Conservation (phyloP, 805 yeast species). For the Teunomyces tritomae region DNA sequence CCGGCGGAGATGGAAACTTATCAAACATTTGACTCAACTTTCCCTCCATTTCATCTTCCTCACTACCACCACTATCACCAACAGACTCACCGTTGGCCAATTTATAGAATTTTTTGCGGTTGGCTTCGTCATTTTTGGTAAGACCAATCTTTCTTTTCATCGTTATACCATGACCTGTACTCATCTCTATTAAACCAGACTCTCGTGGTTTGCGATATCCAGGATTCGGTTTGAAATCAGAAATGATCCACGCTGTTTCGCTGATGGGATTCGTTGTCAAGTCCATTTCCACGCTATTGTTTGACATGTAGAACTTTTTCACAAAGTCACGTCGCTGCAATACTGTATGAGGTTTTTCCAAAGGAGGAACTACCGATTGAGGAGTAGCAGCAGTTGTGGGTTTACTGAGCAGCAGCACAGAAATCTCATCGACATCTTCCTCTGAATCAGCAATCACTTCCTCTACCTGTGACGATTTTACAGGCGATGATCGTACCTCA, state of each 20-base stretch:
- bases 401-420: not conserved
- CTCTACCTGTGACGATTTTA: not conserved
- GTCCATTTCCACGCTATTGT: slow-evolving; percentile 21
- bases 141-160: slow-evolving; percentile 13
- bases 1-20: slow-evolving; percentile 39
- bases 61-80: not conserved
- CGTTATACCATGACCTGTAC: slow-evolving; percentile 7
- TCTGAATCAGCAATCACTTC: slow-evolving; percentile 23
- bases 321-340: slow-evolving; percentile 33
- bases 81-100: slow-evolving; percentile 3
- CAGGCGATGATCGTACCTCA: slow-evolving; percentile 1
- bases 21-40: slow-evolving; percentile 32
- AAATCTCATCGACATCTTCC: slow-evolving; percentile 16
- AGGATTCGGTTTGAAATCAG: slow-evolving; percentile 35
- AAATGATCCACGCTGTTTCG: slow-evolving; percentile 32
- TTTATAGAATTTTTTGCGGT: slow-evolving; percentile 13
- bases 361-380: slow-evolving; percentile 5
- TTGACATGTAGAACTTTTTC: slow-evolving; percentile 20
- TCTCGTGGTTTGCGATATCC: slow-evolving; percentile 13
- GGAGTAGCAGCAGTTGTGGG: not conserved
- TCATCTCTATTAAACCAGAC: slow-evolving; percentile 1
- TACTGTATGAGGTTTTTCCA: slow-evolving; percentile 22
- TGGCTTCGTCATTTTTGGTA: slow-evolving; percentile 14
- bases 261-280: slow-evolving; percentile 34
- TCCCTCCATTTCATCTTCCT: slow-evolving; percentile 13